Conservation (phyloP, 352 stramenopile species). For the Phytophthora crassamura region DNA sequence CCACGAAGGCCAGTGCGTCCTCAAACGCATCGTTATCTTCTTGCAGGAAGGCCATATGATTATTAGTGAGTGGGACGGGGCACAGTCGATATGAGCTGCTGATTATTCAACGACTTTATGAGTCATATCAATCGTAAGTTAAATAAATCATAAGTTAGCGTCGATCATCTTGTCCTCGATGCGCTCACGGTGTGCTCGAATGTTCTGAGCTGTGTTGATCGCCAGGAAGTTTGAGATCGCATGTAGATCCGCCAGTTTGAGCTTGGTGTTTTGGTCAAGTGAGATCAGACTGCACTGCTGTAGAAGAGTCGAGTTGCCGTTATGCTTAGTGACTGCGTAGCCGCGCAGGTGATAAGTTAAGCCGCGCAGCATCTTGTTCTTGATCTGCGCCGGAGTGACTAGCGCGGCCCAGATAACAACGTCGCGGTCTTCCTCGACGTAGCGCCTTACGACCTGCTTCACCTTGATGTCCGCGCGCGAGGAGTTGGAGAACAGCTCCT, state of each 20-base stretch:
- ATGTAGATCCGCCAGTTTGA: not conserved
- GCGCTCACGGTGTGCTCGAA: conserved; percentile 9
- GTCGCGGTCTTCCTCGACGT: conserved; percentile 58
- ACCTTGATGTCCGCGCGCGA: conserved; percentile 55
- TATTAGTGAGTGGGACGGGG: not conserved
- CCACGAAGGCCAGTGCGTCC: conserved; percentile 12
- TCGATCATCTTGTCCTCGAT: conserved; percentile 13
- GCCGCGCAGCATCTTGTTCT: conserved; percentile 41
- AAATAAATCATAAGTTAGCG: too few relatives aligned
- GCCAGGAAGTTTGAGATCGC: not conserved
- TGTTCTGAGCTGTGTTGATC: conserved; percentile 14
- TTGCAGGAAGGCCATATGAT: conserved; percentile 3
- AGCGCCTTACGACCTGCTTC: conserved; percentile 61
- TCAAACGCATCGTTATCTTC: conserved; percentile 17
- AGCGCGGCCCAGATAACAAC: conserved; percentile 63
- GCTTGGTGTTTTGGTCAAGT: not conserved
- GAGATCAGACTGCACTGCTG: conserved; percentile 2
- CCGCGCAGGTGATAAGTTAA: conserved; percentile 54
- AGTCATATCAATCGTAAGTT: too few relatives aligned
- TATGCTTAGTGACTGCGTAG: conserved; percentile 57
- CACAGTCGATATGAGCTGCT: too few relatives aligned
- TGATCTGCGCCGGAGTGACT: conserved; percentile 58
- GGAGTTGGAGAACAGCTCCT: conserved; percentile 60
- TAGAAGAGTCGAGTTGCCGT: not conserved
- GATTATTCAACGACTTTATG: too few relatives aligned